These are phyloP conservation scores for Geranomyces variabilis DNA, from an alignment of 192 early-diverging fungal species.

Conservation along the genomic window DNA sequence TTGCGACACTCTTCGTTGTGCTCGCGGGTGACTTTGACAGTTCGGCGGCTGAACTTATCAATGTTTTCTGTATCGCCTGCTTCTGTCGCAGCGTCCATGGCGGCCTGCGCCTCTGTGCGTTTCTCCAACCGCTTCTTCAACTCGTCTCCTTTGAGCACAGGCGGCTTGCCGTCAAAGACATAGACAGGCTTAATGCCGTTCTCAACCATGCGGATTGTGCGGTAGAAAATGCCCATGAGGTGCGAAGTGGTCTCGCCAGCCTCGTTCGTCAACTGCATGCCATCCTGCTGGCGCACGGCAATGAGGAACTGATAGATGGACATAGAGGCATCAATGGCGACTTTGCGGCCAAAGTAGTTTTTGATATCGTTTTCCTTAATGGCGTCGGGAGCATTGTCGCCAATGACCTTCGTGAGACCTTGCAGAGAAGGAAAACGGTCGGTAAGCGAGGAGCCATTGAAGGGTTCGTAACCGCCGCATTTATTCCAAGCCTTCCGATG, in stretches of 20 bases:
- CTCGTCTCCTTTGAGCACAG: slow-evolving; percentile 87
- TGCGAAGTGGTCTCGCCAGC: slow-evolving; percentile 95
- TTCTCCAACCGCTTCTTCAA: slow-evolving; percentile 53
- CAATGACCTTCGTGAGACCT: slow-evolving; percentile 90
- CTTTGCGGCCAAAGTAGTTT: slow-evolving; percentile 90
- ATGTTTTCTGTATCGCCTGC: slow-evolving; percentile 74
- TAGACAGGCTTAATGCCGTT: slow-evolving; percentile 95
- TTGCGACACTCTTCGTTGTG: slow-evolving; percentile 92
- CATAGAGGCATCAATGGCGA: slow-evolving; percentile 98
- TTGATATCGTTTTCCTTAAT: slow-evolving; percentile 79
- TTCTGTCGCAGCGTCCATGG: slow-evolving; percentile 51
- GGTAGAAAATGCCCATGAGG: slow-evolving; percentile 95
- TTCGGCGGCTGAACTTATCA: slow-evolving; percentile 83
- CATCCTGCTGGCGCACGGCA: slow-evolving; percentile 86
- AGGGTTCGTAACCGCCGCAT: too few relatives aligned
- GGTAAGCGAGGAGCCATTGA: too few relatives aligned
- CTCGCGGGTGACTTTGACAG: slow-evolving; percentile 90
- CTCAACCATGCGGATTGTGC: slow-evolving; percentile 95
- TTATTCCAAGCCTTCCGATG: too few relatives aligned
- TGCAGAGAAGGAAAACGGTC: slow-evolving; percentile 1
- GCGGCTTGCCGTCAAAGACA: slow-evolving; percentile 98
- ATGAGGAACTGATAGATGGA: slow-evolving; percentile 99
- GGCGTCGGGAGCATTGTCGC: slow-evolving; percentile 85
- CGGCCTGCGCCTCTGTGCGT: slow-evolving; percentile 52
- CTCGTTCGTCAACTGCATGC: slow-evolving; percentile 85